A percentile compares a stretch with the other conserved stretches of the same genome.
Evolutionary conservation across 306 rosid genomes (phyloP).

Genomic region (Rubus parviflorus): DNA sequence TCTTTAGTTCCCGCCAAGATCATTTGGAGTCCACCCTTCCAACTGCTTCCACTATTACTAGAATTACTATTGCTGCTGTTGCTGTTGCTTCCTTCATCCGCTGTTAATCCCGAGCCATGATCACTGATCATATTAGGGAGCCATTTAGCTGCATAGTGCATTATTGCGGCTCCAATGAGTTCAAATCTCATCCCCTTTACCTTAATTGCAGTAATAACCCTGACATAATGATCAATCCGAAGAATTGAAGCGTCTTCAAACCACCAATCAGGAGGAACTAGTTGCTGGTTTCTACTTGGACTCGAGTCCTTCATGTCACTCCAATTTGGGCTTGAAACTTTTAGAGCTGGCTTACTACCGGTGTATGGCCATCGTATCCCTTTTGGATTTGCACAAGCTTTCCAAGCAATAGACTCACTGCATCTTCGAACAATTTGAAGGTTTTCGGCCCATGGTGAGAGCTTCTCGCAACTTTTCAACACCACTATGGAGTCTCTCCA

Average conservation of each 20-base stretch:
- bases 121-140: constrained; percentile 65
- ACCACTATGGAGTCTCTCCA: constrained; percentile 96
- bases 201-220: constrained; percentile 90
- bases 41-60: constrained; percentile 43
- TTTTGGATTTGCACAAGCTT: constrained; percentile 97
- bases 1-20: constrained; percentile 62
- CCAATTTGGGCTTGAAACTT: constrained; percentile 77
- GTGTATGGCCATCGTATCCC: constrained; percentile 96
- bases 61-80: constrained; percentile 29
- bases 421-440: constrained; percentile 92
- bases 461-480: constrained; percentile 89
- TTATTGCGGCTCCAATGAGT: constrained; percentile 72
- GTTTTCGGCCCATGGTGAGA: constrained; percentile 95
- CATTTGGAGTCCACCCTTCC: constrained; percentile 90
- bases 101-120: constrained; percentile 22
- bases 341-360: constrained; percentile 59
- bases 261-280: constrained; percentile 98
- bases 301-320: constrained; percentile 75
- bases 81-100: constrained; percentile 60
- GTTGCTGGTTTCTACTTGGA: constrained; percentile 74
- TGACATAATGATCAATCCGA: constrained; percentile 90
- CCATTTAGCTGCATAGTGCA: constrained; percentile 88
- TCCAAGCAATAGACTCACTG: constrained; percentile 98
- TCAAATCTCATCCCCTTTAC: constrained; percentile 94
- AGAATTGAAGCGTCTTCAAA: constrained; percentile 90